Percentiles rank a stretch among this genome's conserved stretches.
phyloP scores from a whole-genome alignment of 768 basidiomycete species.

The Russula sp. region DNA sequence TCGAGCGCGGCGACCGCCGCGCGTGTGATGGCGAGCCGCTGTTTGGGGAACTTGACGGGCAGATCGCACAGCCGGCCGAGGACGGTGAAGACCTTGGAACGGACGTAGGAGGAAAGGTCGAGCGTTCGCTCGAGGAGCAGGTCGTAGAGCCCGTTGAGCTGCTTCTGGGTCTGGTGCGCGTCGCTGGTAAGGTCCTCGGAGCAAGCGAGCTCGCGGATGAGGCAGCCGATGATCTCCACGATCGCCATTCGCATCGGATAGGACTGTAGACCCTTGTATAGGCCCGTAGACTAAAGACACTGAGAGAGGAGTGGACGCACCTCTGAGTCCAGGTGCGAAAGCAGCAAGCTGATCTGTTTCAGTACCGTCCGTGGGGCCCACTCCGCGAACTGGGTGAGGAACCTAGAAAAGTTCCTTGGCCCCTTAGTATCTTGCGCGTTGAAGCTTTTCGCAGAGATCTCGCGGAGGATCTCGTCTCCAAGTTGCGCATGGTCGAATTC shows the following conservation, averaged over 20 bases:
- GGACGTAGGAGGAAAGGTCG: conserved; percentile 86
- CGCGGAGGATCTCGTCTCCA: conserved; percentile 86
- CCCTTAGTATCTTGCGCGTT: conserved; percentile 80
- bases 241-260: conserved; percentile 96
- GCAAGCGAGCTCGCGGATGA: conserved; percentile 74
- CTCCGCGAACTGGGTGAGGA: conserved; percentile 78
- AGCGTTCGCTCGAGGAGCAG: conserved; percentile 82
- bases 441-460: conserved; percentile 76
- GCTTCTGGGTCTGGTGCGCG: conserved; percentile 51
- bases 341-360: conserved; percentile 84
- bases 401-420: conserved; percentile 77
- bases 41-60: conserved; percentile 77
- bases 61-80: conserved; percentile 73
- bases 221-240: conserved; percentile 80
- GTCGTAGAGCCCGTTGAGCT: conserved; percentile 76
- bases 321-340: conserved; percentile 88
- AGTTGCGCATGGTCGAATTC: conserved; percentile 88
- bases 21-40: conserved; percentile 67
- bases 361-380: conserved; percentile 71
- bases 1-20: conserved; percentile 77
- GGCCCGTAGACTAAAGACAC: neutral
- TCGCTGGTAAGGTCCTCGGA: conserved; percentile 45
- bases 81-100: conserved; percentile 78
- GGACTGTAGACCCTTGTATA: conserved; percentile 43
- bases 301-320: conserved; percentile 35